phyloP scores from a whole-genome alignment of 2,329 filamentous ascomycete species.

The Graphiopsis chlorocephala region DNA sequence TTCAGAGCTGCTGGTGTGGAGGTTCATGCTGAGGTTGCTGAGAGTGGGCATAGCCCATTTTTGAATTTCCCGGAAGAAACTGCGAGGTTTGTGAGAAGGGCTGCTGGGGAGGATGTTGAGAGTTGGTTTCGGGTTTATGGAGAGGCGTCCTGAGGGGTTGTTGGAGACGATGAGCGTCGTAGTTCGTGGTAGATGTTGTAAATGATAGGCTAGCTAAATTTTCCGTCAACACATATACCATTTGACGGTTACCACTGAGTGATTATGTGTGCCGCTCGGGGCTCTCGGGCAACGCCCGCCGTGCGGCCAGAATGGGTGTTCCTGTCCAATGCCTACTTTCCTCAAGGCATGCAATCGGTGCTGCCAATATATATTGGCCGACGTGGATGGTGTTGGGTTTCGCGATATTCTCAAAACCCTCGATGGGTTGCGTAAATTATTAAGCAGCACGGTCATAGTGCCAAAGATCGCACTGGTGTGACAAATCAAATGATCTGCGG shows the following conservation, averaged over 20 bases:
- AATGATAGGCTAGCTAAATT: background rate
- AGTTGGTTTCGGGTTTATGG: conserved; percentile 8
- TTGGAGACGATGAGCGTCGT: background rate
- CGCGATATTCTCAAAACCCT: background rate
- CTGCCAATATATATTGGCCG: background rate
- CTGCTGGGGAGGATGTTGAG: conserved; percentile 14
- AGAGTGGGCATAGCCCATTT: conserved; percentile 19
- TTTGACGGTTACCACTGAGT: background rate
- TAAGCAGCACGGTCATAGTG: background rate
- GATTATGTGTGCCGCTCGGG: background rate
- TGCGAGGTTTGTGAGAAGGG: conserved; percentile 16
- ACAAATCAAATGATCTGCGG: background rate
- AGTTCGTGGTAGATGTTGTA: background rate
- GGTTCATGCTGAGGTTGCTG: conserved; percentile 4
- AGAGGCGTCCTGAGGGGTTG: background rate
- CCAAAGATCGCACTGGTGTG: background rate
- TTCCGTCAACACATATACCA: background rate
- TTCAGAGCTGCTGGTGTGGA: conserved; percentile 10
- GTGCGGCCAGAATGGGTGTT: background rate
- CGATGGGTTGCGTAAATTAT: background rate
- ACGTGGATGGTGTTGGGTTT: background rate
- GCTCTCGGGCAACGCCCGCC: background rate
- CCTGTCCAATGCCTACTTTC: background rate
- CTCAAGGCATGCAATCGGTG: background rate
- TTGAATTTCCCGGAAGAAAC: conserved; percentile 15